These are phyloP conservation scores for Backusella liffmaniae DNA, from an alignment of 192 early-diverging fungal genomes.

Conservation along the genomic window DNA sequence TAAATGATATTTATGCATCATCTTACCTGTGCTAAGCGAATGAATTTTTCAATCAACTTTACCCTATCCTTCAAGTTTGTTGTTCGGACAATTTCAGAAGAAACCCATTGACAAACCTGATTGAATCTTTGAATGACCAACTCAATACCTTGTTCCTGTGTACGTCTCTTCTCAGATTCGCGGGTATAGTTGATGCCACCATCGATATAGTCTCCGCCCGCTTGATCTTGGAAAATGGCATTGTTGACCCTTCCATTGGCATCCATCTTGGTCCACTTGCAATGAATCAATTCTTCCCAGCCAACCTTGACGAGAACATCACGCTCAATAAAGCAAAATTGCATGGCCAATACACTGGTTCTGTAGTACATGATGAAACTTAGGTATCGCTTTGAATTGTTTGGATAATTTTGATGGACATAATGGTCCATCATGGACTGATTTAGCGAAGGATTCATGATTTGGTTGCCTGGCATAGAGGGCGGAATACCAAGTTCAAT, in stretches of 20 bases:
- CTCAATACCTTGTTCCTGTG: slow-evolving; percentile 27
- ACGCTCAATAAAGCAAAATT: slow-evolving; percentile 59
- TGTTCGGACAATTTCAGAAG: slow-evolving; percentile 52
- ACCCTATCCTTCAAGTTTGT: slow-evolving; percentile 44
- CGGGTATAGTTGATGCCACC: slow-evolving; percentile 18
- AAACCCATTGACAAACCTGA: slow-evolving; percentile 54
- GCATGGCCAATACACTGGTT: slow-evolving; percentile 51
- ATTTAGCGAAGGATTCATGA: not conserved
- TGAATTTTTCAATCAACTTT: slow-evolving; percentile 61
- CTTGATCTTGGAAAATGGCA: not conserved
- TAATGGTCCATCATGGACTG: not conserved
- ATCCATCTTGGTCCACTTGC: slow-evolving; percentile 51
- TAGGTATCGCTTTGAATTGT: not conserved
- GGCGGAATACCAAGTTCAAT: slow-evolving; percentile 10
- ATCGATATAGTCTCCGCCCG: slow-evolving; percentile 2
- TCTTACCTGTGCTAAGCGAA: slow-evolving; percentile 57
- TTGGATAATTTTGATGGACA: not conserved
- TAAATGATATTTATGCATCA: not conserved
- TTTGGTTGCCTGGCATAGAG: not conserved
- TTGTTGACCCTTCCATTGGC: slow-evolving; percentile 6
- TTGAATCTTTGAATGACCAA: slow-evolving; percentile 41
- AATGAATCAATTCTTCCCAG: slow-evolving; percentile 58
- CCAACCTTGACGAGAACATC: slow-evolving; percentile 45
- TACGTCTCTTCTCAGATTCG: slow-evolving; percentile 7
- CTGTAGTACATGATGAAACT: slow-evolving; percentile 41